phyloP scores from a whole-genome alignment of 2,329 filamentous ascomycete genomes.

The Alternaria sp. region DNA sequence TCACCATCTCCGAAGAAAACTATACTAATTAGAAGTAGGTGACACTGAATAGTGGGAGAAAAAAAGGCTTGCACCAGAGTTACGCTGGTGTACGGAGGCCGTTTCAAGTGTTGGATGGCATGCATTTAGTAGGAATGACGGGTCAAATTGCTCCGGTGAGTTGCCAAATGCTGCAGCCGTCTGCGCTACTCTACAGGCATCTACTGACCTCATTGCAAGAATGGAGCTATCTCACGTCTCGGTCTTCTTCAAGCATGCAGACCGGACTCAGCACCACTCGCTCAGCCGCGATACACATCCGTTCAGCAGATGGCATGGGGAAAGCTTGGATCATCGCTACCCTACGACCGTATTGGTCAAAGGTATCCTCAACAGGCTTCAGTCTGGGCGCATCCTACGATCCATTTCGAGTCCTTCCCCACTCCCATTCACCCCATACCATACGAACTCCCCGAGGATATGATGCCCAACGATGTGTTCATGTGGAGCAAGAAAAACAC shows the following conservation, averaged over 20 bases:
- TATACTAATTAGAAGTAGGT: slow-evolving; percentile 1
- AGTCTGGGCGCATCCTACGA: slow-evolving; percentile 4
- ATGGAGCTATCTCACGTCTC: slow-evolving; percentile 15
- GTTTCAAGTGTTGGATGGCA: slow-evolving; percentile 5
- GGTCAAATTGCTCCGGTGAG: slow-evolving; percentile 12
- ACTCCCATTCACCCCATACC: neutral
- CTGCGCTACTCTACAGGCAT: neutral
- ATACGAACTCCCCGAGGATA: slow-evolving; percentile 3
- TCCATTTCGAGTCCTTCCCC: slow-evolving; percentile 1
- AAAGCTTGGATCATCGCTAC: neutral
- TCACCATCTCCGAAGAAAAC: neutral
- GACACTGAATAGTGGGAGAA: slow-evolving; percentile 2
- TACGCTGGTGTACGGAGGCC: neutral
- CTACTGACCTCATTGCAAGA: neutral
- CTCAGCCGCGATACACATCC: neutral
- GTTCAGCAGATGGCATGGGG: slow-evolving; percentile 9
- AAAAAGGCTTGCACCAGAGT: neutral
- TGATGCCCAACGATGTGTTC: slow-evolving; percentile 11
- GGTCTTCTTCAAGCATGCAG: slow-evolving; percentile 17
- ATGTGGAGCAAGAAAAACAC: slow-evolving; percentile 8
- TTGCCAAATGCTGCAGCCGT: neutral
- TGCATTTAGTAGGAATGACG: slow-evolving; percentile 17
- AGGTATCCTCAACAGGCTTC: neutral
- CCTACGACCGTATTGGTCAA: neutral
- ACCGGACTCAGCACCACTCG: neutral